Evolutionary conservation across 2,329 filamentous ascomycete genomes (phyloP).

Genomic region (Verticillium tricorpus): DNA sequence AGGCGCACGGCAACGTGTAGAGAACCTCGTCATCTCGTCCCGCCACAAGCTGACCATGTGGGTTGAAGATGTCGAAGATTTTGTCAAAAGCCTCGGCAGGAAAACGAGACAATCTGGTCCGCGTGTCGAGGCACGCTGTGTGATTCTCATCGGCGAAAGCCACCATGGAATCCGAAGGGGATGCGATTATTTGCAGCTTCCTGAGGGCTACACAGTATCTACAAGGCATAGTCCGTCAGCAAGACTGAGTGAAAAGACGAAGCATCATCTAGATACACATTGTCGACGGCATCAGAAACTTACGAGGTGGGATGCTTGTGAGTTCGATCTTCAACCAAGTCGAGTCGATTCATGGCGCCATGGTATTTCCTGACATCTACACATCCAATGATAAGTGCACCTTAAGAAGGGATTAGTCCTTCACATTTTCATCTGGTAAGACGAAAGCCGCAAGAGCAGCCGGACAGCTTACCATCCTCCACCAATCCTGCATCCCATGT

Average conservation of each 20-base stretch:
- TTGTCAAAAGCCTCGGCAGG: neutral
- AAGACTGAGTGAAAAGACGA: too few species aligned
- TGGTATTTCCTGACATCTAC: neutral
- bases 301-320: neutral
- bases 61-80: neutral
- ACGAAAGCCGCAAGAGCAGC: too few species aligned
- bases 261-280: neutral
- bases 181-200: neutral
- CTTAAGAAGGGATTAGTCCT: neutral
- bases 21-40: neutral
- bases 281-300: neutral
- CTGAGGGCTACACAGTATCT: neutral
- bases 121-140: neutral
- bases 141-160: neutral
- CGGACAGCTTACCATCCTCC: neutral
- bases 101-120: neutral
- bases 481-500: neutral
- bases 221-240: too few species aligned
- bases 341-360: neutral
- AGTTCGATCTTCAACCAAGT: neutral
- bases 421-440: too few species aligned
- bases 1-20: neutral
- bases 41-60: neutral
- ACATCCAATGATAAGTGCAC: neutral
- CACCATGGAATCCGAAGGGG: neutral